Evolutionary conservation across 2,329 filamentous ascomycete species (phyloP).

Genomic region (Colletotrichum limetticola): DNA sequence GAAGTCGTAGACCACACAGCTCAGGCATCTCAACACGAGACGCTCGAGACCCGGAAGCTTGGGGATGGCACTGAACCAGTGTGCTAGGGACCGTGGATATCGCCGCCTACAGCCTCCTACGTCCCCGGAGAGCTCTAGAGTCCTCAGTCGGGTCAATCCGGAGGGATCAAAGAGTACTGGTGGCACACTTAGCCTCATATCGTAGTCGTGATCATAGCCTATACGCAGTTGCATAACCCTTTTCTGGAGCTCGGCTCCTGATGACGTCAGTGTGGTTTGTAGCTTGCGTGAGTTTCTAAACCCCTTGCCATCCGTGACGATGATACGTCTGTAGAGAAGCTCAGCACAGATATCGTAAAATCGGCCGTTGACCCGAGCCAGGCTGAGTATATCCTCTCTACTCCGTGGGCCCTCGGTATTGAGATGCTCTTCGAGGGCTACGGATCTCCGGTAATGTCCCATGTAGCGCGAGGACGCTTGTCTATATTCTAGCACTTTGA

Average conservation of each 20-base stretch:
- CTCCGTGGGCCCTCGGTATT: neutral
- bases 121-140: neutral
- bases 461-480: neutral
- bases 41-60: neutral
- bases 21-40: neutral
- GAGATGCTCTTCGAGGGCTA: neutral
- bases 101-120: too few species aligned
- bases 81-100: neutral
- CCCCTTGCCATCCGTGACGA: neutral
- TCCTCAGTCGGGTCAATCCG: neutral
- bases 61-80: neutral
- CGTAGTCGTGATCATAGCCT: neutral
- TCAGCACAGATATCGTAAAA: neutral
- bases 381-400: neutral
- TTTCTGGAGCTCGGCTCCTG: neutral
- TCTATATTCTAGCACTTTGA: neutral
- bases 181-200: neutral
- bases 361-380: neutral
- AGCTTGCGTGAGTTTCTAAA: neutral
- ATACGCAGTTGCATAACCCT: neutral
- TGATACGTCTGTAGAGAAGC: neutral
- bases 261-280: neutral
- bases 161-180: neutral
- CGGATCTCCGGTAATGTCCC: neutral
- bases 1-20: neutral